Percentiles rank a stretch among this genome's conserved stretches.
These are phyloP conservation scores for Kwoniella shandongensis DNA, from an alignment of 768 basidiomycete species.

Conservation along the genomic window DNA sequence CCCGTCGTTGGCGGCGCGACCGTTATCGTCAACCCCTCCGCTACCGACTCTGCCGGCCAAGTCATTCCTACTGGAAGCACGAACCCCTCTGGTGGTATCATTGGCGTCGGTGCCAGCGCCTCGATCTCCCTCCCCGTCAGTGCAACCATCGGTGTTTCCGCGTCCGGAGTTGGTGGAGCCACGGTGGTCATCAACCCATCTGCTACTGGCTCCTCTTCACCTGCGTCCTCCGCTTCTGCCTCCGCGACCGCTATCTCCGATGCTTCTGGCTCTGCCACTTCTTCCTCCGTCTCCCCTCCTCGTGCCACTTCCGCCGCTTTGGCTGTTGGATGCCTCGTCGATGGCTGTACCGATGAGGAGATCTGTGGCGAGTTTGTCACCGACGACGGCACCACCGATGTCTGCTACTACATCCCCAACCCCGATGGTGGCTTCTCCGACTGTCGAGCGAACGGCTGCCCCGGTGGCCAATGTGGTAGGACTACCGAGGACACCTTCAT, in stretches of 20 bases:
- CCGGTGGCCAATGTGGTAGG: slow-evolving; percentile 1
- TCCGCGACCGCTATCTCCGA: background rate
- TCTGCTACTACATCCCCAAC: background rate
- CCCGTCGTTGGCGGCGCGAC: slow-evolving; percentile 3
- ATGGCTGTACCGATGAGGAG: background rate
- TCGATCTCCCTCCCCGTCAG: background rate
- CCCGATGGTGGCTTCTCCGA: background rate
- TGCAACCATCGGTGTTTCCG: background rate
- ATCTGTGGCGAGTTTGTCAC: slow-evolving; percentile 1
- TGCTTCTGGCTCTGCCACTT: background rate
- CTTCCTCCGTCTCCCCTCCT: background rate
- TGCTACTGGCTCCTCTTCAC: background rate
- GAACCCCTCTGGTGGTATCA: too few relatives aligned
- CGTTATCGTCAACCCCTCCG: background rate
- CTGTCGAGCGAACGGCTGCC: slow-evolving; percentile 1
- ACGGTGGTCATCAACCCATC: background rate
- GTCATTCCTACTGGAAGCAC: too few relatives aligned
- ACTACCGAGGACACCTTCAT: background rate
- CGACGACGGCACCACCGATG: background rate
- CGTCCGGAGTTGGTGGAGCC: background rate
- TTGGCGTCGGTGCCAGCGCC: background rate
- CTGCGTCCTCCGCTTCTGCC: background rate
- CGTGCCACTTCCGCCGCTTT: background rate
- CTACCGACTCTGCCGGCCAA: too few relatives aligned
- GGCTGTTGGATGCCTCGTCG: background rate